phyloP scores from a whole-genome alignment of 805 yeast species.

The Saturnispora ahearnii region DNA sequence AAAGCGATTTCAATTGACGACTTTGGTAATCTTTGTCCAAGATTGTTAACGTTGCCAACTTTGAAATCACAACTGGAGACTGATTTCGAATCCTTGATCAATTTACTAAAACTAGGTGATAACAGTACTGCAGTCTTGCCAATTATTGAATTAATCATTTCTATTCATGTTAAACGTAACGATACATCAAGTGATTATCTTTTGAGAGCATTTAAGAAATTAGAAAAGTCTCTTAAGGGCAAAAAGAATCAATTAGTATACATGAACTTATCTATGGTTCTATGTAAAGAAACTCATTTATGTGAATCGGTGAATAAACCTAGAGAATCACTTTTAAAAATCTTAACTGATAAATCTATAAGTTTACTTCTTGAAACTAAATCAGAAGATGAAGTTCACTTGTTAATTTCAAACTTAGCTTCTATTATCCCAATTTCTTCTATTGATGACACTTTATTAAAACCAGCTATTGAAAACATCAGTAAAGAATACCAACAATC shows the following conservation, averaged over 20 bases:
- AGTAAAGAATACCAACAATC: slow-evolving; percentile 7
- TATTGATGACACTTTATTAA: neutral
- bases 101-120: slow-evolving; percentile 10
- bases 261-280: slow-evolving; percentile 1
- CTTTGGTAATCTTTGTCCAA: slow-evolving; percentile 13
- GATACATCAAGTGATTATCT: slow-evolving; percentile 18
- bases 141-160: slow-evolving; percentile 33
- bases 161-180: slow-evolving; percentile 32
- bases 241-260: neutral
- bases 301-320: neutral
- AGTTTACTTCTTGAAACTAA: neutral
- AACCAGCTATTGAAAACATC: slow-evolving; percentile 9
- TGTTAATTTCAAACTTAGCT: slow-evolving; percentile 3
- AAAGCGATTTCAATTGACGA: slow-evolving; percentile 16
- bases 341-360: neutral
- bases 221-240: slow-evolving; percentile 1
- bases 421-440: neutral
- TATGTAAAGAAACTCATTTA: neutral
- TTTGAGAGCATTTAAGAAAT: neutral
- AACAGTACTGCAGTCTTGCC: slow-evolving; percentile 11
- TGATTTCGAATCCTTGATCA: slow-evolving; percentile 10
- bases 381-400: neutral
- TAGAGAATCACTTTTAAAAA: neutral
- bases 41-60: slow-evolving; percentile 42
- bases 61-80: slow-evolving; percentile 44